Percentiles rank a stretch among this genome's conserved stretches.
These are phyloP conservation scores for Santalum album DNA, from an alignment of 164 flowering plant genomes.

Conservation along the genomic window DNA sequence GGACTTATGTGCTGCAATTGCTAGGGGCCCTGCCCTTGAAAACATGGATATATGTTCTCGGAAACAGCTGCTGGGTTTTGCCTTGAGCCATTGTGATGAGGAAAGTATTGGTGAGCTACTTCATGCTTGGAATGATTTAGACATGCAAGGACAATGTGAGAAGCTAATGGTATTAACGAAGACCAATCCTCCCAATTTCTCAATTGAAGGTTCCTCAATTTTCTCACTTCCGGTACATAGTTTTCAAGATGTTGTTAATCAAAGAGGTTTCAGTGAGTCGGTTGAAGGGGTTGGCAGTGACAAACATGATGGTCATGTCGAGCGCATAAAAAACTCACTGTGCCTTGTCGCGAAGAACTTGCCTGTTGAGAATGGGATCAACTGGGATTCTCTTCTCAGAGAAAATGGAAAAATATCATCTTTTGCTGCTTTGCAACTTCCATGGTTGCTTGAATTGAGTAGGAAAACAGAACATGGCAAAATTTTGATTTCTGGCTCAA, in stretches of 20 bases:
- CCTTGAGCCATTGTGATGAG: slow-evolving; percentile 90
- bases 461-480: slow-evolving; percentile 30
- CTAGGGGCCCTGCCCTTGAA: slow-evolving; percentile 86
- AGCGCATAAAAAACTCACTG: slow-evolving; percentile 27
- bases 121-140: slow-evolving; percentile 94
- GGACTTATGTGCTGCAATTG: slow-evolving; percentile 97
- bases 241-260: slow-evolving; percentile 20
- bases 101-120: slow-evolving; percentile 85
- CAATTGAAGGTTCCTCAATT: slow-evolving; percentile 30
- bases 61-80: slow-evolving; percentile 79
- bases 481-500: slow-evolving; percentile 15
- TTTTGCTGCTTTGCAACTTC: slow-evolving; percentile 71
- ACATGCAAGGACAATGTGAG: slow-evolving; percentile 80
- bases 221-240: slow-evolving; percentile 23
- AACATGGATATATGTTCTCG: slow-evolving; percentile 71
- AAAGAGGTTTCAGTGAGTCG: slow-evolving; percentile 24
- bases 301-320: slow-evolving; percentile 29
- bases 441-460: slow-evolving; percentile 80
- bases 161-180: slow-evolving; percentile 41
- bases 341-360: slow-evolving; percentile 43
- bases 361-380: slow-evolving; percentile 30
- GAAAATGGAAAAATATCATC: slow-evolving; percentile 65
- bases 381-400: slow-evolving; percentile 44
- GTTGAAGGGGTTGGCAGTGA: slow-evolving; percentile 16
- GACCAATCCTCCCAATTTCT: slow-evolving; percentile 40